These are phyloP conservation scores for Fusarium nematophilum DNA, from an alignment of 2,329 filamentous ascomycete genomes.

Conservation along the genomic window DNA sequence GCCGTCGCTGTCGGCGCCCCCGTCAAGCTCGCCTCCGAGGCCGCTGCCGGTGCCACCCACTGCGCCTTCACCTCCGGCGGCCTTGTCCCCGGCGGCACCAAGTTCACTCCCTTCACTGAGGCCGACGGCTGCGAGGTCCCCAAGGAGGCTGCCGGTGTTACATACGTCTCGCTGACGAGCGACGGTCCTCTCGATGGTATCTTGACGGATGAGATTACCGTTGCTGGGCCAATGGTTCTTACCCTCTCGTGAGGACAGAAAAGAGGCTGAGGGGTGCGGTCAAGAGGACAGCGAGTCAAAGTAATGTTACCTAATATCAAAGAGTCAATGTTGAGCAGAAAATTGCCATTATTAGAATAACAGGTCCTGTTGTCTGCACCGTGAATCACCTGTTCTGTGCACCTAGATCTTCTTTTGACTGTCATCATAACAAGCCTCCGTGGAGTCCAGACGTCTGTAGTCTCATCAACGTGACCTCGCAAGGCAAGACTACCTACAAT, in stretches of 20 bases:
- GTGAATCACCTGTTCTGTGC: too few species aligned
- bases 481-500: too few species aligned
- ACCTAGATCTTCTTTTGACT: too few species aligned
- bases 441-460: too few species aligned
- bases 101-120: conserved; percentile 67
- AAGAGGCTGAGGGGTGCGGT: too few species aligned
- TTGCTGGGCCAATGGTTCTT: conserved; percentile 73
- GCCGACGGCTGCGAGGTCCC: conserved; percentile 70
- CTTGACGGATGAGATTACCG: conserved; percentile 70
- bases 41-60: conserved; percentile 63
- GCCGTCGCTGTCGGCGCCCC: conserved; percentile 49
- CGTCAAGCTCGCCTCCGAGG: conserved; percentile 60
- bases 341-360: too few species aligned
- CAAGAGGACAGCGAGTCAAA: too few species aligned
- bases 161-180: conserved; percentile 75
- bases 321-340: too few species aligned
- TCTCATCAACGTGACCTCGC: too few species aligned
- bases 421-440: too few species aligned
- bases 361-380: too few species aligned
- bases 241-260: conserved; percentile 55
- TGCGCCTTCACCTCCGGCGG: conserved; percentile 76
- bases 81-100: conserved; percentile 65
- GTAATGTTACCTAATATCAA: too few species aligned
- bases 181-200: conserved; percentile 60
- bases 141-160: conserved; percentile 70